Base-by-base conservation (phyloP, 805 yeast genomes). In the Suhomyces kilbournensis region DNA sequence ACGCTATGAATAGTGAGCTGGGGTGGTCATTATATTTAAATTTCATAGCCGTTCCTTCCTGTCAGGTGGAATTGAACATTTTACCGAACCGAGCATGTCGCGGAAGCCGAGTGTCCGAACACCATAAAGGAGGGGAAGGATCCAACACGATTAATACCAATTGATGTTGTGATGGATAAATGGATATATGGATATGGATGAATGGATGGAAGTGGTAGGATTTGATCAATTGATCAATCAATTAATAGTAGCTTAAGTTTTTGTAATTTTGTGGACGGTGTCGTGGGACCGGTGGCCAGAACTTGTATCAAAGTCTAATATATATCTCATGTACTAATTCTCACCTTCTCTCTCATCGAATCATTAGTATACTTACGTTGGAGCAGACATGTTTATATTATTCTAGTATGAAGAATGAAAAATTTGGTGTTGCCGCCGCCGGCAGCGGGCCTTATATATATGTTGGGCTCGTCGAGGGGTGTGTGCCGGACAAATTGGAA, bases 331-430 rank as follows among this genome's bases (percentile, higher is more conserved):
- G n/a, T 26, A 26, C 28, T 9, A 2, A 9, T 12, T 26, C n/a
- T 28, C 28, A 26, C 12, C 1, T 12, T 30, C 35, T n/a, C 35
- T n/a, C 17, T 38, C 23, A 38, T 38, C n/a, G 14, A 9, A 19
- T 32, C 17, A 6, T 38, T n/a, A 3, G 5, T 52, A 58, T 64
- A 73, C 77, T 59, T 73, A 73, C 77, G 72, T 69, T 61, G 77
- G 76, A 67, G 76, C 69, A 69, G 75, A 66, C 76, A 71, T 70
- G 46, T 58, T 28, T 63, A 26, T 50, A 35, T 34, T n/a, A 14
- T 45, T 20, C 19, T 46, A 23, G 43, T 46, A 34, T 22, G 35
- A 35, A 14, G 20, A 38, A 15, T 34, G 32, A 23, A 28, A 35
- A 46, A 46, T 10, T 9, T 14, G 10, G 19, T n/a, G 32, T 14